phyloP scores from a whole-genome alignment of 176 grass and related monocot genomes.

The Oryza australiensis region DNA sequence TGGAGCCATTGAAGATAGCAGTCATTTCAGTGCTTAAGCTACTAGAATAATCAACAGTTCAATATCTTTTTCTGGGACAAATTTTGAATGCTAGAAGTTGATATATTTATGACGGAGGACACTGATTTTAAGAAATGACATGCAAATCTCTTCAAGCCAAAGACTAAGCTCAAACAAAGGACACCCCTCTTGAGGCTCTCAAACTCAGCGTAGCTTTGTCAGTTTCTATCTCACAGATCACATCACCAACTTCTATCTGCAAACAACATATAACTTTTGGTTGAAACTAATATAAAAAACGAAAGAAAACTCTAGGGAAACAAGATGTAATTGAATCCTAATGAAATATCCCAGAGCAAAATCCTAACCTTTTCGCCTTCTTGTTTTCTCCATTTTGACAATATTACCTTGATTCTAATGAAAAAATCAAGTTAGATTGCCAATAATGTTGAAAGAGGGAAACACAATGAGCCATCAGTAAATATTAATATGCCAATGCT shows the following conservation, averaged over 20 bases:
- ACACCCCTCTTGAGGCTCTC: slow-evolving; percentile 95
- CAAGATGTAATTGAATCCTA: background rate
- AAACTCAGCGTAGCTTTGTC: slow-evolving; percentile 95
- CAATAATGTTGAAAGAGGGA: slow-evolving; percentile 28
- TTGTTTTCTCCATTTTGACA: slow-evolving; percentile 91
- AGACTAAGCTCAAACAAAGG: slow-evolving; percentile 2
- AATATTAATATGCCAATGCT: slow-evolving; percentile 25
- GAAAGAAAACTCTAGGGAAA: background rate
- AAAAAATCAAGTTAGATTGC: slow-evolving; percentile 29
- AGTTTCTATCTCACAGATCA: slow-evolving; percentile 98
- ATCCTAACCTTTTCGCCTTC: slow-evolving; percentile 89
- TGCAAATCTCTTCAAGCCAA: slow-evolving; percentile 5
- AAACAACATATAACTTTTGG: slow-evolving; percentile 23
- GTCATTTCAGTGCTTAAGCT: no score
- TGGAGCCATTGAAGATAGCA: no score
- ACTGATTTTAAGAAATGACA: background rate
- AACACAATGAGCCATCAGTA: background rate
- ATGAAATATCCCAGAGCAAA: slow-evolving; percentile 23
- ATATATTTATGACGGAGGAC: no score
- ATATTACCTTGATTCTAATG: slow-evolving; percentile 98
- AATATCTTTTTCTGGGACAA: no score
- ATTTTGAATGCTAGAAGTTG: no score
- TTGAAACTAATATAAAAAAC: background rate
- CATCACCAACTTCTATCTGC: slow-evolving; percentile 96
- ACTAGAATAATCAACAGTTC: no score